phyloP scores from a whole-genome alignment of 2,329 filamentous ascomycete genomes.

The Xylogone sp. region DNA sequence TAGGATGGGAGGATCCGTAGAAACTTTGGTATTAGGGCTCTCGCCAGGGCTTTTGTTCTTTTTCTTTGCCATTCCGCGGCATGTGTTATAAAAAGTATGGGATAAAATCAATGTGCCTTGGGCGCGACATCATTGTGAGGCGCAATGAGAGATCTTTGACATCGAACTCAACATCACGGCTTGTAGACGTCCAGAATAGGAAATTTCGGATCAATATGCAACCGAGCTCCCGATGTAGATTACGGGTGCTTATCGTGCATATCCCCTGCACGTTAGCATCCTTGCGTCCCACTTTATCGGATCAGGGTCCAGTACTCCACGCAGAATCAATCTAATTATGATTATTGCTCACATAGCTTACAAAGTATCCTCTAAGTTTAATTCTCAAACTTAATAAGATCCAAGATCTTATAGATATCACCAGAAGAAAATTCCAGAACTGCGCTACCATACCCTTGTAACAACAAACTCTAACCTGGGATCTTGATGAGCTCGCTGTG shows the following conservation, averaged over 20 bases:
- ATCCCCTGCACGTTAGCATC: no score
- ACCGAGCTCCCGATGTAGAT: no score
- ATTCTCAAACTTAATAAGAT: neutral
- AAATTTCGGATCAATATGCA: no score
- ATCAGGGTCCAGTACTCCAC: no score
- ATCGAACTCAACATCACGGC: no score
- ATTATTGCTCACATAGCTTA: neutral
- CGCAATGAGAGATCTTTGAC: no score
- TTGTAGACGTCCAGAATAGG: no score
- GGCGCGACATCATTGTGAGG: no score
- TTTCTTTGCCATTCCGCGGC: slow-evolving; percentile 40
- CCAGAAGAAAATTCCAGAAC: neutral
- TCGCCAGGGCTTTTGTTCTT: slow-evolving; percentile 39
- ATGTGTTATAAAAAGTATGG: no score
- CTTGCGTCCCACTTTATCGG: no score
- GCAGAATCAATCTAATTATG: neutral
- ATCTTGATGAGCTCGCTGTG: neutral
- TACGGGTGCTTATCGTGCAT: no score
- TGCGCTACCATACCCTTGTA: neutral
- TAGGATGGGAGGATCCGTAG: slow-evolving; percentile 15
- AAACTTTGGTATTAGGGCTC: slow-evolving; percentile 14
- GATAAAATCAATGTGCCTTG: no score
- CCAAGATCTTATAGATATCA: neutral
- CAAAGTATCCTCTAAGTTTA: neutral
- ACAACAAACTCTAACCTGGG: neutral